Conservation (phyloP, 1,284 basidiomycete species). For the Coniferiporia weirii region DNA sequence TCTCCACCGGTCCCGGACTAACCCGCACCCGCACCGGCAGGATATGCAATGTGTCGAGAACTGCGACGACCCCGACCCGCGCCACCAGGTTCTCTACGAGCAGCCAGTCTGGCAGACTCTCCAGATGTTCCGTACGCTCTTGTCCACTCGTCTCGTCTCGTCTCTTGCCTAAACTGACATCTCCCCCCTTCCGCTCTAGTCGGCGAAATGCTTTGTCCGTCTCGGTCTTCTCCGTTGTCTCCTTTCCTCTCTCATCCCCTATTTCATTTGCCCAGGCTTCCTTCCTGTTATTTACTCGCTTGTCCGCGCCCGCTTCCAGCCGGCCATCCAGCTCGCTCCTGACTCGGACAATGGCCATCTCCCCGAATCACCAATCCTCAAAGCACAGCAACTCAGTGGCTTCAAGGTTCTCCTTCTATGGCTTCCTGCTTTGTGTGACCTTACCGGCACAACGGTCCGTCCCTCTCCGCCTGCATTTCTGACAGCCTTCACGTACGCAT, state of each 20-base stretch:
- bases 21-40: conserved; percentile 30
- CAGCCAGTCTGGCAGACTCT: conserved; percentile 93
- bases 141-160: conserved; percentile 20
- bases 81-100: conserved; percentile 69
- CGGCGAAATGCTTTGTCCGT: conserved; percentile 89
- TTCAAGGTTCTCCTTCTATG: conserved; percentile 74
- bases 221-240: conserved; percentile 20
- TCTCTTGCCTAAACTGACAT: conserved; percentile 21
- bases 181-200: conserved; percentile 44
- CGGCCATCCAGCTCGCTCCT: conserved; percentile 51
- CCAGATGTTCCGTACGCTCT: conserved; percentile 79
- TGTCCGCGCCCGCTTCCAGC: conserved; percentile 40
- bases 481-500: conserved; percentile 20
- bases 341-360: conserved; percentile 40
- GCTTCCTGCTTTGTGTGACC: conserved; percentile 85
- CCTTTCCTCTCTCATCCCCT: conserved; percentile 15
- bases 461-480: conserved; percentile 21
- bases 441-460: conserved; percentile 80
- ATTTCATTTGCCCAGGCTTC: conserved; percentile 53
- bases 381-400: conserved; percentile 49
- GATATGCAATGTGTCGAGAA: conserved; percentile 97
- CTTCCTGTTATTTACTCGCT: conserved; percentile 75
- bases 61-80: conserved; percentile 57
- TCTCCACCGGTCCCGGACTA: conserved; percentile 4
- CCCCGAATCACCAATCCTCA: conserved; percentile 24